Base-by-base conservation (phyloP, 495 filamentous ascomycete genomes). In the Apiosordaria backusii region DNA sequence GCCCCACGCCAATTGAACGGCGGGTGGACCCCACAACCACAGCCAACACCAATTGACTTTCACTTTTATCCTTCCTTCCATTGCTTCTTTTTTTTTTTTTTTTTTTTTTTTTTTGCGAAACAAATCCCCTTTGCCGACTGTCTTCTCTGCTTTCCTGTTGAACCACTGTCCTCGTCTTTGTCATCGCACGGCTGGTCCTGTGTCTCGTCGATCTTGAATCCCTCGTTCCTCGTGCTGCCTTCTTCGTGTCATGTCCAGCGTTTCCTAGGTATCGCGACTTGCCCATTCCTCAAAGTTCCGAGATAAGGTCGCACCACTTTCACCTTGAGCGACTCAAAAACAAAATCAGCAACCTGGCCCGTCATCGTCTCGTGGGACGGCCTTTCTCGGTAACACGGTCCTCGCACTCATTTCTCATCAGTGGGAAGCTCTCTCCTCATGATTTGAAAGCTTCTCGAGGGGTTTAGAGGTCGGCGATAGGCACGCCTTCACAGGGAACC, bases 201-300 rank as follows among this genome's bases (percentile, higher is more conserved):
- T 27, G 10, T 40, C 16, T 45, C 26, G 52, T 6, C 21, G n/a
- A 23, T 27, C 25, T 21, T 22, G 16, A 24, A 24, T 21, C n/a
- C 57, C 21, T 59, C 57, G 57, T 27, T 25, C 16, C 57, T 27
- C 57, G 57, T 25, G 1, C 7, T 59, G 16, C 24, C 7, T 55
- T 23, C 25, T 59, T 59, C 25, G 21, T 59, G 16, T 4, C 25
- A 55, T 6, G 18, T 6, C 19, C 22, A 18, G 3, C 21, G 57
- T 59, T 59, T n/a, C 25, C 57, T 59, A 45, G 35, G 6, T 13
- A 27, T 18, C 24, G 57, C 15, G 52, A 55, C 52, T 22, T 55
- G n/a, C 52, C 10, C 52, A 55, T 55, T 59, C 25, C 22, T 59
- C 57, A 24, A 24, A 59, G 5, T 24, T 24, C 57, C 57, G 57